Conservation (phyloP, 2,329 filamentous ascomycete genomes). For the Pseudogymnoascus sp. region DNA sequence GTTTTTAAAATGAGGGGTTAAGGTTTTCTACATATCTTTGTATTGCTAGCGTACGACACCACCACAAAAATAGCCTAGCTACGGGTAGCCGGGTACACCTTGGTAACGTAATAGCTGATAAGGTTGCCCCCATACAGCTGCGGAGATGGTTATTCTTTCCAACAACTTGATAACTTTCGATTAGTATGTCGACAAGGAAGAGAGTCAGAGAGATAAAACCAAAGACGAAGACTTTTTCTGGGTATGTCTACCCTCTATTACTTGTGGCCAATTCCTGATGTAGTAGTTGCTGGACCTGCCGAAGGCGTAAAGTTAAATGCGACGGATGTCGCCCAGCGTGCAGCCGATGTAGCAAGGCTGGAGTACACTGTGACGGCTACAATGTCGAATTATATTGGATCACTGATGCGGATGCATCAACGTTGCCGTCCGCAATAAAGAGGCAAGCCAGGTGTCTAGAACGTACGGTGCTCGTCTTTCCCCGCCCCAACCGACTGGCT, state of each 20-base stretch:
- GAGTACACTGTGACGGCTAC: slow-evolving; percentile 12
- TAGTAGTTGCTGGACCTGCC: slow-evolving; percentile 11
- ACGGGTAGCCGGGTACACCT: background rate
- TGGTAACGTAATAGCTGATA: background rate
- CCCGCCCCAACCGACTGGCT: background rate
- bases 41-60: background rate
- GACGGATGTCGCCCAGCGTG: slow-evolving; percentile 11
- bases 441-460: background rate
- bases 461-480: background rate
- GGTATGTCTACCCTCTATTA: background rate
- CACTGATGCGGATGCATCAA: background rate
- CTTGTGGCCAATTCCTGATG: background rate
- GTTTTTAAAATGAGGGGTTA: background rate
- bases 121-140: background rate
- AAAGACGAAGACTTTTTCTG: background rate
- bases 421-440: background rate
- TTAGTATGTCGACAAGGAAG: background rate
- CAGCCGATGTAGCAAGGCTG: slow-evolving; percentile 11
- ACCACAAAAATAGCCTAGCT: background rate
- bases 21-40: background rate
- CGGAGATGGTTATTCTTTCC: background rate
- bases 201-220: background rate
- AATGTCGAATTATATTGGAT: background rate
- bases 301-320: slow-evolving; percentile 12
- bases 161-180: background rate